phyloP scores from a whole-genome alignment of 2,329 filamentous ascomycete genomes.

The Beauveria sp. region DNA sequence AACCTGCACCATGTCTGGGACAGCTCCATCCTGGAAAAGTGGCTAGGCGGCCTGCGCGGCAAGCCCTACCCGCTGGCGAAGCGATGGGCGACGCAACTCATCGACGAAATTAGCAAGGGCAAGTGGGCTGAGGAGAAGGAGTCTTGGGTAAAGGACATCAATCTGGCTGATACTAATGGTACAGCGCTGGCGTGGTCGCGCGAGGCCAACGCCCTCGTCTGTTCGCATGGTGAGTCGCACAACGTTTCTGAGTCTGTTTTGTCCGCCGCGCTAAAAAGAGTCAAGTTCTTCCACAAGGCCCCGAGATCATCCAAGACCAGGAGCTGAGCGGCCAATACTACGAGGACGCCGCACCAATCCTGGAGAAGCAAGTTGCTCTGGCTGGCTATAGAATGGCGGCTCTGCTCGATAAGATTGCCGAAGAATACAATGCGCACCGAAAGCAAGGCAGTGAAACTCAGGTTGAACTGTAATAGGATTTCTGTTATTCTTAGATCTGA shows the following conservation, averaged over 20 bases:
- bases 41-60: conserved; percentile 47
- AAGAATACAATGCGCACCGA: conserved; percentile 21
- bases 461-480: conserved; percentile 22
- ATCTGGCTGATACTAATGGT: conserved; percentile 43
- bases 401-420: conserved; percentile 57
- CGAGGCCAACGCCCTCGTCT: conserved; percentile 56
- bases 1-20: conserved; percentile 74
- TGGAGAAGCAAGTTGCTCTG: conserved; percentile 59
- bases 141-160: conserved; percentile 50
- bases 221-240: conserved; percentile 43
- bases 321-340: conserved; percentile 59
- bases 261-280: not conserved
- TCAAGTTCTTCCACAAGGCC: conserved; percentile 54
- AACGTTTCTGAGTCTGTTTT: not conserved
- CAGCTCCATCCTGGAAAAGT: conserved; percentile 57
- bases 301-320: conserved; percentile 46
- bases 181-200: conserved; percentile 57
- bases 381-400: conserved; percentile 61
- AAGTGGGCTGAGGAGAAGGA: conserved; percentile 42
- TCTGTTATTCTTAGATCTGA: not conserved
- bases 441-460: conserved; percentile 13
- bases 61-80: conserved; percentile 42
- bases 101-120: conserved; percentile 45
- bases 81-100: conserved; percentile 50
- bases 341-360: conserved; percentile 51